phyloP scores from a whole-genome alignment of 495 filamentous ascomycete species.

The Annulohypoxylon bovei region DNA sequence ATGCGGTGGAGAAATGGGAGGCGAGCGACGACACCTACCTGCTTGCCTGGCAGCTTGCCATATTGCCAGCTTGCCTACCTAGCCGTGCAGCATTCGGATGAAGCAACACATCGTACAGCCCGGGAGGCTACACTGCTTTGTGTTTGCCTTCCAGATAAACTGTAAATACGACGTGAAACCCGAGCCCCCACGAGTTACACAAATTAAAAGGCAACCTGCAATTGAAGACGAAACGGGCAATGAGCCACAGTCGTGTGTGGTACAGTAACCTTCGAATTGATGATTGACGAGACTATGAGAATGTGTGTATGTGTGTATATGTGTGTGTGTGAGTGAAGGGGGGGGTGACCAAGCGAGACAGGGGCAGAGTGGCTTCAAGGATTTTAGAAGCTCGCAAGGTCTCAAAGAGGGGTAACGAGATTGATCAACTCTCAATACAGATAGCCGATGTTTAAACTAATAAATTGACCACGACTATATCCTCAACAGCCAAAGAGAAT shows the following conservation, averaged over 20 bases:
- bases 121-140: constrained; percentile 32
- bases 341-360: constrained; percentile 29
- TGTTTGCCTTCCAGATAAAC: constrained; percentile 30
- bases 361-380: constrained; percentile 11
- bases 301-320: background rate
- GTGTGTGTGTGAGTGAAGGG: background rate
- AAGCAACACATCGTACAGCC: constrained; percentile 28
- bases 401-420: constrained; percentile 40
- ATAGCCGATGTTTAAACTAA: constrained; percentile 38
- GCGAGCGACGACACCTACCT: constrained; percentile 23
- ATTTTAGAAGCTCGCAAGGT: background rate
- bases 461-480: constrained; percentile 25
- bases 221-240: constrained; percentile 37
- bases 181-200: constrained; percentile 36
- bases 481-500: background rate
- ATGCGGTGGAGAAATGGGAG: constrained; percentile 13
- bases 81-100: constrained; percentile 9
- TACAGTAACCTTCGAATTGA: constrained; percentile 13
- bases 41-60: too few species aligned
- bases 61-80: too few species aligned
- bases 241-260: constrained; percentile 28
- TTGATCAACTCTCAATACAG: constrained; percentile 39
- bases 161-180: constrained; percentile 36
- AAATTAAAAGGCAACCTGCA: constrained; percentile 37
- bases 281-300: background rate